Conservation (phyloP, 768 basidiomycete species). For the Phanerochaete sordida region DNA sequence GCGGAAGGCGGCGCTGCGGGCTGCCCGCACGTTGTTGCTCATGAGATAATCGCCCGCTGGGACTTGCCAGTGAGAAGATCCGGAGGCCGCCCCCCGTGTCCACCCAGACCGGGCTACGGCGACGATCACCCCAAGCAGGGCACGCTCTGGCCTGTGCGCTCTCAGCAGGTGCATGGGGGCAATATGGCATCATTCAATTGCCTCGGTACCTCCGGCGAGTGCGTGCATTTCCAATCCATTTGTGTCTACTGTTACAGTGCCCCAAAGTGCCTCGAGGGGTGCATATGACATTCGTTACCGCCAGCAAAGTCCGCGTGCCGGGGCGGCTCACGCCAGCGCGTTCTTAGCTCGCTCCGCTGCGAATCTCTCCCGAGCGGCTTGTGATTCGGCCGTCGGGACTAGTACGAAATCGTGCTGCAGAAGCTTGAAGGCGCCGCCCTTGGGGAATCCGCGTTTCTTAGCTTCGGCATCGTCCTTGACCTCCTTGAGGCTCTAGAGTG, state of each 20-base stretch:
- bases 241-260: constrained; percentile 3
- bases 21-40: not conserved
- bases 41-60: not conserved
- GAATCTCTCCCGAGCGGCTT: constrained; percentile 22
- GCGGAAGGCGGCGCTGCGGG: not conserved
- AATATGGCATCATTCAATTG: not conserved
- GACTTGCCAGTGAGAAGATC: not conserved
- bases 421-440: constrained; percentile 44
- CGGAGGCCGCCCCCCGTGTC: not conserved
- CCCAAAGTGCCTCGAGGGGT: not conserved
- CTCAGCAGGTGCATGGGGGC: not conserved
- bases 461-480: constrained; percentile 53
- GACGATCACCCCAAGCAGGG: not conserved
- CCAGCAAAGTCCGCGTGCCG: not conserved
- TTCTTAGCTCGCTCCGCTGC: constrained; percentile 18
- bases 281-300: not conserved
- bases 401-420: constrained; percentile 45
- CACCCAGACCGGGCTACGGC: not conserved
- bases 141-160: not conserved
- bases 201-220: not conserved
- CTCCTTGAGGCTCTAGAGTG: constrained; percentile 44
- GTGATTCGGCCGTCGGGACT: constrained; percentile 39
- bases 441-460: constrained; percentile 50
- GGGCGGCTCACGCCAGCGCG: constrained; percentile 4
- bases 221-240: not conserved